phyloP scores from a whole-genome alignment of 176 grass and related monocot species.

The Coix lacrymajobi region DNA sequence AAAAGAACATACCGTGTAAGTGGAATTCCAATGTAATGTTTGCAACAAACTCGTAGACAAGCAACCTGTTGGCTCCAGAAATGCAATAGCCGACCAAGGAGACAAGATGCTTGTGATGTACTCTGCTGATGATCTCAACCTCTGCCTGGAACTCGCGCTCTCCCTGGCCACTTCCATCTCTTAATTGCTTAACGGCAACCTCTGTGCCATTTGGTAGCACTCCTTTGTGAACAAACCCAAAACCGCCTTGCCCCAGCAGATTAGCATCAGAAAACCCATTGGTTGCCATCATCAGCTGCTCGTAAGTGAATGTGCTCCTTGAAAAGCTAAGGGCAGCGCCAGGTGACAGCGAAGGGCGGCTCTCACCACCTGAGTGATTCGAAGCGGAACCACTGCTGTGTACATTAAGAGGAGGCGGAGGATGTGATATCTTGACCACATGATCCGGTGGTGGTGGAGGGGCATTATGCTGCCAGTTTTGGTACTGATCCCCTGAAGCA shows the following conservation, averaged over 20 bases:
- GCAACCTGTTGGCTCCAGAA: constrained; percentile 56
- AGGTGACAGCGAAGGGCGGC: constrained; percentile 38
- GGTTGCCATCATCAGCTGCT: constrained; percentile 53
- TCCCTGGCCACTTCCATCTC: constrained; percentile 63
- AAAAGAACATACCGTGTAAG: constrained; percentile 50
- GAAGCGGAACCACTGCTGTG: constrained; percentile 65
- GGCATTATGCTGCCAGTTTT: constrained; percentile 78
- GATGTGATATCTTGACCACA: constrained; percentile 55
- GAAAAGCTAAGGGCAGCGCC: constrained; percentile 38
- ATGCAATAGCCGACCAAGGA: constrained; percentile 72
- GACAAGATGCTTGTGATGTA: constrained; percentile 87
- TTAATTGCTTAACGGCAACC: constrained; percentile 70
- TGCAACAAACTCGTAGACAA: constrained; percentile 77
- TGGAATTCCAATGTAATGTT: constrained; percentile 77
- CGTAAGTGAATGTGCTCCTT: constrained; percentile 59
- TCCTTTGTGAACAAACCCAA: constrained; percentile 87
- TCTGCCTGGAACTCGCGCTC: constrained; percentile 82
- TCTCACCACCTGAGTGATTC: constrained; percentile 61
- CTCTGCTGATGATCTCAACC: constrained; percentile 79
- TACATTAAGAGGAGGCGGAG: constrained; percentile 40
- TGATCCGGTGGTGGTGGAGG: constrained; percentile 60
- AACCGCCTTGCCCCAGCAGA: constrained; percentile 82
- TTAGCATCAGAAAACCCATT: constrained; percentile 63
- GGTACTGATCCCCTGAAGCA: constrained; percentile 70
- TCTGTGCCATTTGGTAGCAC: constrained; percentile 65